phyloP scores from a whole-genome alignment of 495 filamentous ascomycete genomes.

The Aspergillus leporis region DNA sequence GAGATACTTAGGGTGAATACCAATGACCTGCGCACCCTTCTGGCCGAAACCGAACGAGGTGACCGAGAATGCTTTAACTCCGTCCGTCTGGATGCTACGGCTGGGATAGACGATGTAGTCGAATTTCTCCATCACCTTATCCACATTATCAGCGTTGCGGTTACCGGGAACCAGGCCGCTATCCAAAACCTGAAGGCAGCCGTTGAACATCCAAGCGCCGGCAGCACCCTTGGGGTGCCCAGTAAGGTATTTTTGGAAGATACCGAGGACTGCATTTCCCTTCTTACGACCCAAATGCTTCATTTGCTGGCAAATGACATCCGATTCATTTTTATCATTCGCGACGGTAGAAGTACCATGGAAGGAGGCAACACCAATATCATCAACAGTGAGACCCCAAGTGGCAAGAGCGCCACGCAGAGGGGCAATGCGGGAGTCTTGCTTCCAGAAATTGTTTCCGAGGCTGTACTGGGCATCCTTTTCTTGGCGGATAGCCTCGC shows the following conservation, averaged over 20 bases:
- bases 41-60: constrained; percentile 99
- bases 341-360: constrained; percentile 98
- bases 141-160: constrained; percentile 96
- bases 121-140: constrained; percentile 93
- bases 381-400: constrained; percentile 97
- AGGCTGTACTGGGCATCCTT: constrained; percentile 87
- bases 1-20: constrained; percentile 94
- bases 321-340: constrained; percentile 99
- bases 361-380: constrained; percentile 93
- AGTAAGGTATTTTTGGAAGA: constrained; percentile 99
- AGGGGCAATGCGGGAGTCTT: constrained; percentile 88
- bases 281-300: constrained; percentile 91
- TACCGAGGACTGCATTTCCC: constrained; percentile 93
- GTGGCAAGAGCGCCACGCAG: constrained; percentile 92
- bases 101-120: constrained; percentile 98
- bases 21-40: constrained; percentile 96
- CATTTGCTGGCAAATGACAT: constrained; percentile 95
- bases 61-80: constrained; percentile 96
- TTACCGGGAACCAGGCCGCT: constrained; percentile 93
- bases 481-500: constrained; percentile 85
- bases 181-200: constrained; percentile 91
- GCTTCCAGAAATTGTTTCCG: constrained; percentile 98
- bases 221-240: constrained; percentile 99
- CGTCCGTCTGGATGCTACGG: constrained; percentile 93
- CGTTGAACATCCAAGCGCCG: constrained; percentile 99